Percentiles rank a stretch among this genome's conserved stretches.
Conservation (phyloP, 371 early-diverging fungal genomes). For the Mortierella sp. region DNA sequence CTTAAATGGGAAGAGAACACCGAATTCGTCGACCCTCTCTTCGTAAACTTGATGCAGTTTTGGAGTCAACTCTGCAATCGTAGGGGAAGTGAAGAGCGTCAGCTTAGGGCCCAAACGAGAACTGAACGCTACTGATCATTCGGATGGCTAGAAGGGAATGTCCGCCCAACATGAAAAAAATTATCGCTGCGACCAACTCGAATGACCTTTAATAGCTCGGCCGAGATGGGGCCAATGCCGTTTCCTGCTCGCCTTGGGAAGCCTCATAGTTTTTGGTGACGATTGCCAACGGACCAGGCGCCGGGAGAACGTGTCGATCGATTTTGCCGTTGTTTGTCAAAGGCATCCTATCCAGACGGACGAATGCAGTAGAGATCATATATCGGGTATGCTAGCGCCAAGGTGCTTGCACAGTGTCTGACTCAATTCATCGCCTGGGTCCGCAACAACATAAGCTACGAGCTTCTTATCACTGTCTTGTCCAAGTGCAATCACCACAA, state of each 20-base stretch:
- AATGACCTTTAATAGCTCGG: background rate
- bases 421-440: background rate
- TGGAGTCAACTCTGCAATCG: too few relatives aligned
- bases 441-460: constrained; percentile 14
- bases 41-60: too few relatives aligned
- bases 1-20: too few relatives aligned
- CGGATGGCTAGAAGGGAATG: constrained; percentile 3
- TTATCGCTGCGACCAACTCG: constrained; percentile 2
- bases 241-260: constrained; percentile 7
- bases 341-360: constrained; percentile 10
- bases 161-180: constrained; percentile 3
- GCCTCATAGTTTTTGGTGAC: constrained; percentile 1
- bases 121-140: background rate
- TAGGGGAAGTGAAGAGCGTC: too few relatives aligned
- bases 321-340: constrained; percentile 15
- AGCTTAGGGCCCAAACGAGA: too few relatives aligned
- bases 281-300: background rate
- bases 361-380: constrained; percentile 21
- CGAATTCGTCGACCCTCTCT: too few relatives aligned
- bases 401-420: constrained; percentile 1
- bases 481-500: constrained; percentile 8
- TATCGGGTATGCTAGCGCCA: constrained; percentile 7
- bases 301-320: constrained; percentile 12
- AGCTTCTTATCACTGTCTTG: constrained; percentile 1
- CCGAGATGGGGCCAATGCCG: background rate